Conservation (phyloP, 768 basidiomycete species). For the Tricholoma saponaceum region DNA sequence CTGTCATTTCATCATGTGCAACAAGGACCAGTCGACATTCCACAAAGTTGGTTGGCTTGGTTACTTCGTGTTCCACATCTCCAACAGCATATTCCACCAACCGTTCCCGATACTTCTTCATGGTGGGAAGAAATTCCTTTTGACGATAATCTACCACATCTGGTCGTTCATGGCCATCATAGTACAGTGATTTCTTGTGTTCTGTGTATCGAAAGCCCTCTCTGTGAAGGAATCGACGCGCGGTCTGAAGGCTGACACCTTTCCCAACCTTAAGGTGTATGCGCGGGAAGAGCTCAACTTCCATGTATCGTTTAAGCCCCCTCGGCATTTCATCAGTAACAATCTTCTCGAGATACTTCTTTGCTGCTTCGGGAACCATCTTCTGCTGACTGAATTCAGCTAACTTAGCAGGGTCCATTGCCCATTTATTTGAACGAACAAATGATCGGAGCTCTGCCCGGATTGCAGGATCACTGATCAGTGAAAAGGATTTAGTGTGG, state of each 20-base stretch:
- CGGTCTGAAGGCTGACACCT: conserved; percentile 29
- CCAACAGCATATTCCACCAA: conserved; percentile 16
- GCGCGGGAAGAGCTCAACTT: conserved; percentile 26
- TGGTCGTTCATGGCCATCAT: conserved; percentile 30
- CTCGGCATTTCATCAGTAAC: conserved; percentile 29
- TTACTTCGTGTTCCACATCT: conserved; percentile 12
- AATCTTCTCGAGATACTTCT: conserved; percentile 24
- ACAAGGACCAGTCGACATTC: conserved; percentile 22
- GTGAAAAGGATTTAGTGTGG: conserved; percentile 24
- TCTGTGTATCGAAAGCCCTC: conserved; percentile 22
- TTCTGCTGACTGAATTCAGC: conserved; percentile 19
- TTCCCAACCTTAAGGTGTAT: conserved; percentile 21
- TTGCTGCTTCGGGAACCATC: conserved; percentile 20
- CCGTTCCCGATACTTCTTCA: conserved; percentile 14
- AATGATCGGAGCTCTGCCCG: conserved; percentile 24
- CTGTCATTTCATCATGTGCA: conserved; percentile 37
- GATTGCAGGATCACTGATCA: conserved; percentile 25
- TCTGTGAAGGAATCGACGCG: conserved; percentile 22
- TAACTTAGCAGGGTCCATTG: conserved; percentile 28
- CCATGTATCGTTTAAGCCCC: conserved; percentile 28
- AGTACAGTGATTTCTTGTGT: conserved; percentile 30
- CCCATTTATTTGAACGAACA: conserved; percentile 30
- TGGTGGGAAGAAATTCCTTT: conserved; percentile 24
- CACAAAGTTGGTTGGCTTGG: conserved; percentile 11
- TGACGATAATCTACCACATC: conserved; percentile 32